Base-by-base conservation (phyloP, 2,329 filamentous ascomycete genomes). In the Talaromyces sp. region DNA sequence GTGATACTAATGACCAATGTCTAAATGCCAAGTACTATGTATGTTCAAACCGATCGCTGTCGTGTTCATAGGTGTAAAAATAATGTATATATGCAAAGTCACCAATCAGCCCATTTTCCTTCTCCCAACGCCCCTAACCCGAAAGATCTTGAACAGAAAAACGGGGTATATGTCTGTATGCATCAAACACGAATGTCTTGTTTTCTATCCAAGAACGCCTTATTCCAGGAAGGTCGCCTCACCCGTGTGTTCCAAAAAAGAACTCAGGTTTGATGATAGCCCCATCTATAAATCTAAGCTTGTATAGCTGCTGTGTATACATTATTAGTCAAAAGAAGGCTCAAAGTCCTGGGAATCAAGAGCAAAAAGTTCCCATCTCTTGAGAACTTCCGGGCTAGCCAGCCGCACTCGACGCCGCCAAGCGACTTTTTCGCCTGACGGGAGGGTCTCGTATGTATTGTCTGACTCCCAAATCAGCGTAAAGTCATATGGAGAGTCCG, bases 311-410 rank as follows among this genome's bases (percentile, higher is more conserved):
- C 14, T 14, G 17, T n/a, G 35, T n/a, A 21, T 50, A 24, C 17
- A 26, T 24, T 4, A 21, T 21, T 27, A 52, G 48, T 17, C 12
- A 2, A 55, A 38, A n/a, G 53, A 55, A 26, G 31, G 51, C 48
- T 64, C 58, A 74, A 58, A 73, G 54, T 78, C 75, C 65, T 75
- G 71, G 7, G 71, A 66, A 64, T 79, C 77, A 62, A 78, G 65
- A 8, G 69, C 72, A 75, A 76, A 79, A 19, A 79, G 74, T 59
- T 78, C 77, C 71, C 76, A 77, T 48, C 75, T 62, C 57, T 74
- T 70, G 14, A 79, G 64, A 5, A 75, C 72, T 5, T 78, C 74
- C 73, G 75, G 77, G 6, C 70, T 69, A 8, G 76, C 73, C 24
- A 73, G 70, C 8, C 69, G 69, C 26, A 77, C 65, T 11, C 65